Evolutionary conservation across 139 green algal species (phyloP).

Genomic region (Haematococcus lacustris): DNA sequence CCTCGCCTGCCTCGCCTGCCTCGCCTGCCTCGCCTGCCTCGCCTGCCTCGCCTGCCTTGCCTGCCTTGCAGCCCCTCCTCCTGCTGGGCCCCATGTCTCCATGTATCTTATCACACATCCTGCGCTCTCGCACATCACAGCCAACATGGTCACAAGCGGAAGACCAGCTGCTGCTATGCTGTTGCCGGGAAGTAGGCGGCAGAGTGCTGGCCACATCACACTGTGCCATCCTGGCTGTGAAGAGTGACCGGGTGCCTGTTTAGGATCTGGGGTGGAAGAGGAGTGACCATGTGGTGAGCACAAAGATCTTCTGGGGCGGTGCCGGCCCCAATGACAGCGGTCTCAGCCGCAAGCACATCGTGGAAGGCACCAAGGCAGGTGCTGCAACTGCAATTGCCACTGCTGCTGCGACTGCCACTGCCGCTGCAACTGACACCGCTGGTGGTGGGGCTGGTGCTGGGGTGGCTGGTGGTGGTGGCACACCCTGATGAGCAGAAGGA

Average conservation of each 20-base stretch:
- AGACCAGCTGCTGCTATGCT: background rate
- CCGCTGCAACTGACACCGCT: too few relatives aligned
- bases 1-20: too few relatives aligned
- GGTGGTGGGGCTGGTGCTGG: too few relatives aligned
- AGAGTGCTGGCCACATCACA: background rate
- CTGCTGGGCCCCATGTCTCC: background rate
- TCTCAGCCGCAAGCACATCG: constrained; percentile 81
- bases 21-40: too few relatives aligned
- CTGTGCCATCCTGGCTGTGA: too few relatives aligned
- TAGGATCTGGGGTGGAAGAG: constrained; percentile 60
- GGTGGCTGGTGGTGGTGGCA: too few relatives aligned
- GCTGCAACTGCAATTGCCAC: background rate
- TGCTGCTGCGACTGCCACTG: background rate
- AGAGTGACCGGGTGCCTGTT: background rate
- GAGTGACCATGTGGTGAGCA: constrained; percentile 63
- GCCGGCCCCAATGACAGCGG: constrained; percentile 56
- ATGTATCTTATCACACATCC: background rate
- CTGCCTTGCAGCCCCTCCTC: too few relatives aligned
- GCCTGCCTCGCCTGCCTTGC: too few relatives aligned
- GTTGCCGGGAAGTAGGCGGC: background rate
- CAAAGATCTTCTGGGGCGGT: constrained; percentile 78
- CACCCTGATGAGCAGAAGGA: too few relatives aligned
- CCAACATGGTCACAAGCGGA: too few relatives aligned
- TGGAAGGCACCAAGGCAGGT: constrained; percentile 66
- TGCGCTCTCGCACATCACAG: too few relatives aligned